These are phyloP conservation scores for Rosa persica DNA, from an alignment of 306 rosid genomes.

Conservation along the genomic window DNA sequence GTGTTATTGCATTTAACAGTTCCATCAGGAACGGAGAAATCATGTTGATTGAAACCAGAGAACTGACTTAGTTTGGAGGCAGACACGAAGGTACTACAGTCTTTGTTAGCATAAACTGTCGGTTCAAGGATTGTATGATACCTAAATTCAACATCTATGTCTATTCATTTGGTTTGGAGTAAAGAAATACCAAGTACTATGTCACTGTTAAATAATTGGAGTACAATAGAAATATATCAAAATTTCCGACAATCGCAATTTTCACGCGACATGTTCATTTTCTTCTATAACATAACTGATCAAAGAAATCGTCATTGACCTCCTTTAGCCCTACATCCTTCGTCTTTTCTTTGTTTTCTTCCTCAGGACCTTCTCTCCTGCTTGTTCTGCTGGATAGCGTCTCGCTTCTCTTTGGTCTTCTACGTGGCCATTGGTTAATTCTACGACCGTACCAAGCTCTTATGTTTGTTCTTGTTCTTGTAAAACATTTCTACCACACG, in stretches of 20 bases:
- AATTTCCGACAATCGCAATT: too few species aligned
- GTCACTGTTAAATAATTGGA: too few species aligned
- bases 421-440: too few species aligned
- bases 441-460: too few species aligned
- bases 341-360: neutral
- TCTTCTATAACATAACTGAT: too few species aligned
- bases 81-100: neutral
- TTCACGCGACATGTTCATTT: too few species aligned
- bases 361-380: too few species aligned
- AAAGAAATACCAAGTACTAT: neutral
- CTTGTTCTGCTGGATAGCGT: too few species aligned
- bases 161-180: neutral
- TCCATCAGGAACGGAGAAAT: slow-evolving; percentile 4
- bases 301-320: neutral
- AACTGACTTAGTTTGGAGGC: neutral
- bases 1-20: neutral
- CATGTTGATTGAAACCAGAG: neutral
- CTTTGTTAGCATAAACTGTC: neutral
- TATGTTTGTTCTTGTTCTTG: too few species aligned
- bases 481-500: too few species aligned
- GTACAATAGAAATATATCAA: too few species aligned
- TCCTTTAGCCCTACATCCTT: neutral
- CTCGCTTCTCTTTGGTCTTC: too few species aligned
- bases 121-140: neutral
- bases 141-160: neutral